Percentiles rank a stretch among this genome's conserved stretches.
Evolutionary conservation across 768 basidiomycete species (phyloP).

Genomic region (Lenzites betulinus): DNA sequence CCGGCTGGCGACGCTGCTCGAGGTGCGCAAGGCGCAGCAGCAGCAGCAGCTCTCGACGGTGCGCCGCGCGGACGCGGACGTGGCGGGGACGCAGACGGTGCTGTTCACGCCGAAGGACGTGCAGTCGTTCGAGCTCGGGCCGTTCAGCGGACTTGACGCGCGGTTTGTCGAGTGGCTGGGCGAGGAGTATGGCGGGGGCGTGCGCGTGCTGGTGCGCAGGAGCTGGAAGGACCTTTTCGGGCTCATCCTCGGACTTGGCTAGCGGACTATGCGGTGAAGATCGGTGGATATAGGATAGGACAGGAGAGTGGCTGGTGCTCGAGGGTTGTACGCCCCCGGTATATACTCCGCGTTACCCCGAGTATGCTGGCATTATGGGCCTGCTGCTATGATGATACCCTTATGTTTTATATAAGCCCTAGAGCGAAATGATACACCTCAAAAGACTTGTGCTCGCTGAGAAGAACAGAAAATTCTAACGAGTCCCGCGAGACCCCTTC

Average conservation of each 20-base stretch:
- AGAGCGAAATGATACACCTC: no score
- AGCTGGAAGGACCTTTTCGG: constrained; percentile 51
- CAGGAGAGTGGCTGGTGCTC: no score
- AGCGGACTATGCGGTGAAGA: constrained; percentile 5
- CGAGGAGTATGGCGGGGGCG: constrained; percentile 59
- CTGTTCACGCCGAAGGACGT: constrained; percentile 66
- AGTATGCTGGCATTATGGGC: background rate
- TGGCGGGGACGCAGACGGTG: constrained; percentile 28
- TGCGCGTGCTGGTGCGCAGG: constrained; percentile 41
- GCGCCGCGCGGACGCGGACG: constrained; percentile 45
- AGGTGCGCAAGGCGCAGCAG: constrained; percentile 64
- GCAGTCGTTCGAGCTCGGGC: constrained; percentile 68
- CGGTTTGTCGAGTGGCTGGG: constrained; percentile 78
- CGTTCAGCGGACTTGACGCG: constrained; percentile 70
- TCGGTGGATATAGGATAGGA: no score
- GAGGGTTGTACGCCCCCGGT: no score
- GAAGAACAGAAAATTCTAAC: no score
- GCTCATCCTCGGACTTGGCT: constrained; percentile 45
- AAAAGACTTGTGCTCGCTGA: no score
- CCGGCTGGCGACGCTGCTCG: constrained; percentile 43
- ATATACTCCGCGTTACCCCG: background rate
- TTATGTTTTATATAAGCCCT: background rate
- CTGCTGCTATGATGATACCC: background rate
- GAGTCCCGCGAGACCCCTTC: no score
- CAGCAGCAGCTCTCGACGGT: constrained; percentile 46